phyloP scores from a whole-genome alignment of 1,284 basidiomycete species.

The Stereum hirsutum region DNA sequence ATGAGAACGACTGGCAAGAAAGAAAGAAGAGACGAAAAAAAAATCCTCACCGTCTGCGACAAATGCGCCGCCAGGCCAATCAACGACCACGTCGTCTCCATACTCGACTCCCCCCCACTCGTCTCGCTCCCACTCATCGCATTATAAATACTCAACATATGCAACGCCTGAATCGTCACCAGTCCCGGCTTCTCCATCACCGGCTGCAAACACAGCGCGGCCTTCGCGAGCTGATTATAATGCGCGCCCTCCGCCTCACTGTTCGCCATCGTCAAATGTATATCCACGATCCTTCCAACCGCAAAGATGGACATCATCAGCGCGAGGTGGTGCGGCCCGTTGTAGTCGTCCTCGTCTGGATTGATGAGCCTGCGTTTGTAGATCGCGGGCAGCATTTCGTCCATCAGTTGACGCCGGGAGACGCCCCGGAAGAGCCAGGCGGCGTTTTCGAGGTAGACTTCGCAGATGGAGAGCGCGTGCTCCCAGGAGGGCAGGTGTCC shows the following conservation, averaged over 20 bases:
- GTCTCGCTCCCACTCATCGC: constrained; percentile 15
- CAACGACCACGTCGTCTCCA: constrained; percentile 18
- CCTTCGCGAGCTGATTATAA: constrained; percentile 19
- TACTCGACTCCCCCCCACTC: constrained; percentile 13
- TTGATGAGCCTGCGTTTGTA: constrained; percentile 11
- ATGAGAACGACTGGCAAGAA: background rate
- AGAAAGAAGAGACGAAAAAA: background rate
- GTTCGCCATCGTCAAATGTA: constrained; percentile 8
- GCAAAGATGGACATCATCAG: constrained; percentile 15
- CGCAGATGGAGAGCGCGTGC: constrained; percentile 34
- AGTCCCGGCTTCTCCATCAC: constrained; percentile 26
- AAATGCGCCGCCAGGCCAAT: constrained; percentile 17
- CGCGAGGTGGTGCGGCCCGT: constrained; percentile 12
- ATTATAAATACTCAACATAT: constrained; percentile 17
- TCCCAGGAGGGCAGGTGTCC: constrained; percentile 38
- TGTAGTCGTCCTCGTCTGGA: constrained; percentile 7
- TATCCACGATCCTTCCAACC: constrained; percentile 13
- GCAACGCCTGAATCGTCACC: constrained; percentile 22
- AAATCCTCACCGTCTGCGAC: constrained; percentile 15
- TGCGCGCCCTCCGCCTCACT: constrained; percentile 16
- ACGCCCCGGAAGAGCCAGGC: constrained; percentile 50
- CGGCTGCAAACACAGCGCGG: constrained; percentile 25
- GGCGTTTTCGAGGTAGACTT: constrained; percentile 46
- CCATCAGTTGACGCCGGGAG: constrained; percentile 36
- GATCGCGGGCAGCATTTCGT: constrained; percentile 39